These are phyloP conservation scores for Calamus simplicifolius DNA, from an alignment of 176 grass and related monocot genomes.

Conservation along the genomic window DNA sequence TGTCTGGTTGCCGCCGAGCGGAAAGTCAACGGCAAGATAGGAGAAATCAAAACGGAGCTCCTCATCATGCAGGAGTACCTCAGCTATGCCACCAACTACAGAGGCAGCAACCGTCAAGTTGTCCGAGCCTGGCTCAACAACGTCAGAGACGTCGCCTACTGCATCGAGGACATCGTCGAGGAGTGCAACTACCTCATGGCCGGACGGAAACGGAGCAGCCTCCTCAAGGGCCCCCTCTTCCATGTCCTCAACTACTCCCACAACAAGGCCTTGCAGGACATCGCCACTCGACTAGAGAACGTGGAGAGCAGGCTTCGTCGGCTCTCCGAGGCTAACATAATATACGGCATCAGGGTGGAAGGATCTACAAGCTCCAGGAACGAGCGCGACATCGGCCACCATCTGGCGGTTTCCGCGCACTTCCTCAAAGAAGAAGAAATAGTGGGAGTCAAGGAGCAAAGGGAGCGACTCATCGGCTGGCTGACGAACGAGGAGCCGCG, in stretches of 20 bases:
- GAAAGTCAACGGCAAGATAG: slow-evolving; percentile 17
- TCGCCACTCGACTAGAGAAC: background rate
- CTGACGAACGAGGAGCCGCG: slow-evolving; percentile 1
- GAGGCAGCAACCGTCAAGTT: background rate
- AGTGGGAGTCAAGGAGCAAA: slow-evolving; percentile 34
- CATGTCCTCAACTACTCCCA: slow-evolving; percentile 4
- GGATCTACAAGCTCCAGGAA: background rate
- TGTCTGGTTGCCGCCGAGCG: too few species aligned
- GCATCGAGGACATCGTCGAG: slow-evolving; percentile 36
- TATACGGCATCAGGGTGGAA: background rate
- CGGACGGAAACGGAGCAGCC: slow-evolving; percentile 7
- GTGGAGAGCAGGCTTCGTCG: background rate
- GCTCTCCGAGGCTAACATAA: background rate
- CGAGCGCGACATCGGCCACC: background rate
- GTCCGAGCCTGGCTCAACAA: slow-evolving; percentile 16
- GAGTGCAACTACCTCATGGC: slow-evolving; percentile 15
- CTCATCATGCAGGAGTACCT: slow-evolving; percentile 25
- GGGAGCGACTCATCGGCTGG: slow-evolving; percentile 14
- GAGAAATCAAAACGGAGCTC: slow-evolving; percentile 20
- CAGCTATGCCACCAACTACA: background rate
- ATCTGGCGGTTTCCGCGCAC: slow-evolving; percentile 7
- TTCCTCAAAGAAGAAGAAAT: slow-evolving; percentile 28
- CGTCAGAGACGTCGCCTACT: slow-evolving; percentile 21
- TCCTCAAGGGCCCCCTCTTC: background rate
- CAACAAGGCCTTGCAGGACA: background rate